A percentile compares a stretch with the other conserved stretches of the same genome.
Evolutionary conservation across 768 basidiomycete genomes (phyloP).

Genomic region (Tylopilus sp.): DNA sequence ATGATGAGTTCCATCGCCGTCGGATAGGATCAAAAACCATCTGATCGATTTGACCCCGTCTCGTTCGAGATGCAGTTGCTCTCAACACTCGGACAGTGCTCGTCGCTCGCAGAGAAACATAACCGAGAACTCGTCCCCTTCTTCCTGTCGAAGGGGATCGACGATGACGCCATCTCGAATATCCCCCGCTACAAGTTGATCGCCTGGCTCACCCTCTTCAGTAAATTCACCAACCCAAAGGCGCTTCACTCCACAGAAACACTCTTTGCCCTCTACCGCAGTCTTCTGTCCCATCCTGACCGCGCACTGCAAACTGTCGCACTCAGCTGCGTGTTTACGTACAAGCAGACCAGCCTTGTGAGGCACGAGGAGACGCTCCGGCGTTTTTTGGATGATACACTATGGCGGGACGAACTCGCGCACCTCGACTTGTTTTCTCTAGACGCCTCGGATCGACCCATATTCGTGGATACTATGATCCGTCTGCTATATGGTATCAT

Average conservation of each 20-base stretch:
- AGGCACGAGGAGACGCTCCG: constrained; percentile 62
- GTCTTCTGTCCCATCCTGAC: constrained; percentile 85
- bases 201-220: constrained; percentile 80
- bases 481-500: constrained; percentile 86
- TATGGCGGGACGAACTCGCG: constrained; percentile 87
- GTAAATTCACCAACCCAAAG: constrained; percentile 93
- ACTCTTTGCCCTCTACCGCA: constrained; percentile 62
- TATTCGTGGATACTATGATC: constrained; percentile 66
- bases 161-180: constrained; percentile 32
- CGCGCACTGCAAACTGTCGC: constrained; percentile 70
- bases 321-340: constrained; percentile 76
- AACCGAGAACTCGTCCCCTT: constrained; percentile 83
- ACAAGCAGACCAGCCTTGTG: constrained; percentile 60
- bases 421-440: constrained; percentile 65
- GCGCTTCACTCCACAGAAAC: constrained; percentile 68
- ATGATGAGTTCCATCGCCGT: not conserved
- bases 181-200: constrained; percentile 60
- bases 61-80: constrained; percentile 85
- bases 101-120: constrained; percentile 78
- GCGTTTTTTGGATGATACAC: constrained; percentile 74
- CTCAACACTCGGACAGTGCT: constrained; percentile 60
- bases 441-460: constrained; percentile 51
- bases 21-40: constrained; percentile 36
- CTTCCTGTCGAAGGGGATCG: constrained; percentile 56
- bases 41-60: constrained; percentile 64